Base-by-base conservation (phyloP, 768 basidiomycete species). In the Boletus subcaerulescens region DNA sequence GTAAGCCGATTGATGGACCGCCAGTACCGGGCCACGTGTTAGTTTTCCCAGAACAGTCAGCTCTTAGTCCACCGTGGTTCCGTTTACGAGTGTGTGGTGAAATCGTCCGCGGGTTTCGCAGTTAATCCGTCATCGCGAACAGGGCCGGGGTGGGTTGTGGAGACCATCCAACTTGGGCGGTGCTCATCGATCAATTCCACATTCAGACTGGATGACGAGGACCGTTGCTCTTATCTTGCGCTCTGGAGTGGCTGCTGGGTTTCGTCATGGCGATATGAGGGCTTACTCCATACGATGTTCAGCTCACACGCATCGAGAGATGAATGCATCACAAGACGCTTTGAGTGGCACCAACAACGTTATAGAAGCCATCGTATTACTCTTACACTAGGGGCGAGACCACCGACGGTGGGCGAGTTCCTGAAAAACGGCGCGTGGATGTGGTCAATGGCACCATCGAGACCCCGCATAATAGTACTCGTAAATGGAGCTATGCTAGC, bases 331-430 rank as follows among this genome's bases (percentile, higher is more conserved):
- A 68, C 66, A 51, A 64, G 69, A 60, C 60, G 43, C 45, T 44
- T 12, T 38, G 42, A 53, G 53, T 67, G 52, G 57, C 57, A 63
- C 48, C 41, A 49, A 13, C 48, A 18, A 65, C 61, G 68, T 64
- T 60, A 59, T 64, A 64, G 61, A 72, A 63, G 60, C 53, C 22
- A 42, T 33, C 13, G 24, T 53, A 65, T 71, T 64, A 70, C 64
- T 59, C 58, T 61, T 52, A 12, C 43, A 17, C 33, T 45, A 43
- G 48, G 55, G 54, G 43, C 58, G 56, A 68, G 61, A 41, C 49
- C 56, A 44, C 52, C 55, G 45, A 61, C 48, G 45, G 31, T 22
- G 50, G 24, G 40, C 26, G 44, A 31, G 60, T 70, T 52, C 56
- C 62, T 63, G 62, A 56, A 61, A 63, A 46, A 26, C 50, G 50